Conservation (phyloP, 495 filamentous ascomycete species). For the Aspergillus nidulans region DNA sequence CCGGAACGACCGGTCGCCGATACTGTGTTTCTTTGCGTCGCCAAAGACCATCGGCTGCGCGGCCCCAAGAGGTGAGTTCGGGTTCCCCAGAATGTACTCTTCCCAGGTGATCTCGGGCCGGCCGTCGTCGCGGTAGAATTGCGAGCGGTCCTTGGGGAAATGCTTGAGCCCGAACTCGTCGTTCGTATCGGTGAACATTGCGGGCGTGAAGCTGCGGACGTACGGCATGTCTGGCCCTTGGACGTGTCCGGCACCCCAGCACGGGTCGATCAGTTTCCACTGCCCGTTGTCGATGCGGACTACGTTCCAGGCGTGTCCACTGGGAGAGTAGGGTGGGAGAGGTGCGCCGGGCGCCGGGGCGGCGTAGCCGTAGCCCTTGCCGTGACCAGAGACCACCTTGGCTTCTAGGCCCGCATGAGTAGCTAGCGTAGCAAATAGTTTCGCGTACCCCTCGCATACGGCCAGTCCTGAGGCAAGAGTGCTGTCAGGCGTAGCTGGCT, state of each 20-base stretch:
- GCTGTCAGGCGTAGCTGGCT: conserved; percentile 60
- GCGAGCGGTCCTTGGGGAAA: conserved; percentile 61
- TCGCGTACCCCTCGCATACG: conserved; percentile 89
- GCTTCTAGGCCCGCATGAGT: conserved; percentile 66
- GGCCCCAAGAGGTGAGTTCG: conserved; percentile 35
- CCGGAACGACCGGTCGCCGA: conserved; percentile 57
- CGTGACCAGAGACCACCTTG: conserved; percentile 69
- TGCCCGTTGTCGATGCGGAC: conserved; percentile 77
- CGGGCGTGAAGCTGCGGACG: conserved; percentile 60
- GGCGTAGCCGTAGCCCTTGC: conserved; percentile 76
- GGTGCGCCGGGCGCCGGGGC: conserved; percentile 50
- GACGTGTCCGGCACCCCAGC: conserved; percentile 82
- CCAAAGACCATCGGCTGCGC: conserved; percentile 49
- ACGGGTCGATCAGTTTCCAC: conserved; percentile 90
- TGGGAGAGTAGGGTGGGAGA: conserved; percentile 50
- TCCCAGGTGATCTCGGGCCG: conserved; percentile 61
- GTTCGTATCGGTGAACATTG: conserved; percentile 74
- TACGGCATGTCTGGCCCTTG: conserved; percentile 52
- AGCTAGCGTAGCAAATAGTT: conserved; percentile 73
- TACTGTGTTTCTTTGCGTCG: conserved; percentile 53
- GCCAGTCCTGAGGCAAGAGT: conserved; percentile 71
- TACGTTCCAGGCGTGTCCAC: conserved; percentile 87
- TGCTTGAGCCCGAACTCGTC: conserved; percentile 76
- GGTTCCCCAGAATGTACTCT: conserved; percentile 64
- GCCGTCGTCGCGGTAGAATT: conserved; percentile 67